Base-by-base conservation (phyloP, 2,329 filamentous ascomycete genomes). In the Trichoderma sp. region DNA sequence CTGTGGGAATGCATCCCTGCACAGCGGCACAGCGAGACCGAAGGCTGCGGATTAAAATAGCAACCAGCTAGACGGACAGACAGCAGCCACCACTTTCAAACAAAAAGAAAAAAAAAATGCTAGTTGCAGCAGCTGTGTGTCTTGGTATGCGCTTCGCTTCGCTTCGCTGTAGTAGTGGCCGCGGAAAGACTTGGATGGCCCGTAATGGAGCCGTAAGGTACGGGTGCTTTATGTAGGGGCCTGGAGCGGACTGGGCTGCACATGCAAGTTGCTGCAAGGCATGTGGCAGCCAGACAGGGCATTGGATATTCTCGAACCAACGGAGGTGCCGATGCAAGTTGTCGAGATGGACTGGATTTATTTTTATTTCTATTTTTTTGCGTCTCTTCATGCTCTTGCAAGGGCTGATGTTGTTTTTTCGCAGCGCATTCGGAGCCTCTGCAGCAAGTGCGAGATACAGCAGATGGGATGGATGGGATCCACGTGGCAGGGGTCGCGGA, bases 281-380 rank as follows among this genome's bases (percentile, higher is more conserved):
- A 43, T 16, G 63, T 39, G 30, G 63, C 54, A 66, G 63, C 39
- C 49, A 39, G 34, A 32, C 54, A 59, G 54, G 37, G 37, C 26
- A 21, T 49, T 34, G 11, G 3, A 13, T 43, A n/a, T 43, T 43
- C 24, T 18, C 34, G 39, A 43, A 34, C 16, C 61, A 28, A 66
- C 63, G 63, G 63, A 30, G 5, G 28, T 46, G 54, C 63, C 63
- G 63, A 66, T 49, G 63, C 39, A 58, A 13, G 55, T 21, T 39
- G 18, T 28, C 14, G 3, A 37, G 14, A 58, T 21, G 49, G 13
- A 4, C 21, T 13, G n/a, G 24, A 13, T 49, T 32, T 43, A 4
- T 28, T 51, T 6, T 26, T 26, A 26, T 26, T 26, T n/a, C n/a
- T n/a, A n/a, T n/a, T n/a, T n/a, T n/a, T n/a, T n/a, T n/a, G n/a